Percentiles rank a stretch among this genome's conserved stretches.
phyloP scores from a whole-genome alignment of 805 yeast genomes.

The Tetrapisispora iriomotensis region DNA sequence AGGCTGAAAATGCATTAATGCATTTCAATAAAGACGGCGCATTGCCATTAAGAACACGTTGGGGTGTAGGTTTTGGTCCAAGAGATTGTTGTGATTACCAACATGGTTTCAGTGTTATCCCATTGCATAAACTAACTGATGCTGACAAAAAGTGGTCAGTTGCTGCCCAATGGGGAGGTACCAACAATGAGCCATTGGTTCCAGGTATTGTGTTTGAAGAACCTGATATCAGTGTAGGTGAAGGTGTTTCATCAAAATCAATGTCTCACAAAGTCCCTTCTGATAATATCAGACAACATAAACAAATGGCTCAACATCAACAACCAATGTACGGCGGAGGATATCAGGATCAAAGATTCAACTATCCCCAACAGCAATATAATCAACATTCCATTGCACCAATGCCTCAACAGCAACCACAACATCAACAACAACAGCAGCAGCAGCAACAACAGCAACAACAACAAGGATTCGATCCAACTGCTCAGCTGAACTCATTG shows the following conservation, averaged over 20 bases:
- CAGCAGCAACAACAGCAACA: conserved; percentile 20
- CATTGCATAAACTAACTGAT: conserved; percentile 80
- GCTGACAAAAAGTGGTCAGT: conserved; percentile 88
- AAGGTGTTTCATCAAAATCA: conserved; percentile 87
- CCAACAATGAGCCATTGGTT: conserved; percentile 74
- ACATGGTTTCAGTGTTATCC: conserved; percentile 80
- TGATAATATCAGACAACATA: conserved; percentile 55
- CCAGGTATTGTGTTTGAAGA: conserved; percentile 85
- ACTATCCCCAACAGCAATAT: conserved; percentile 10
- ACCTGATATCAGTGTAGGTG: conserved; percentile 95
- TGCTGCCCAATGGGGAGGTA: conserved; percentile 93
- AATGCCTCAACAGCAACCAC: conserved; percentile 7
- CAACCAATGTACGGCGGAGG: conserved; percentile 2
- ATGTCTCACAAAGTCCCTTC: conserved; percentile 90
- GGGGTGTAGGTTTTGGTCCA: conserved; percentile 99
- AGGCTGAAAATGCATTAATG: conserved; percentile 75
- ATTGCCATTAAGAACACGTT: conserved; percentile 67
- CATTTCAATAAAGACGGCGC: conserved; percentile 62
- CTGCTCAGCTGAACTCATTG: conserved; percentile 34
- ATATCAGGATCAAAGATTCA: conserved; percentile 8
- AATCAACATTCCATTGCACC: conserved; percentile 8
- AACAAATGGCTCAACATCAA: conserved; percentile 26
- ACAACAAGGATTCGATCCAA: conserved; percentile 25
- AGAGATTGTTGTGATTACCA: conserved; percentile 96
- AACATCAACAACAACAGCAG: conserved; percentile 15